Evolutionary conservation across 2,329 filamentous ascomycete genomes (phyloP).

Genomic region (Xylaria sp.): DNA sequence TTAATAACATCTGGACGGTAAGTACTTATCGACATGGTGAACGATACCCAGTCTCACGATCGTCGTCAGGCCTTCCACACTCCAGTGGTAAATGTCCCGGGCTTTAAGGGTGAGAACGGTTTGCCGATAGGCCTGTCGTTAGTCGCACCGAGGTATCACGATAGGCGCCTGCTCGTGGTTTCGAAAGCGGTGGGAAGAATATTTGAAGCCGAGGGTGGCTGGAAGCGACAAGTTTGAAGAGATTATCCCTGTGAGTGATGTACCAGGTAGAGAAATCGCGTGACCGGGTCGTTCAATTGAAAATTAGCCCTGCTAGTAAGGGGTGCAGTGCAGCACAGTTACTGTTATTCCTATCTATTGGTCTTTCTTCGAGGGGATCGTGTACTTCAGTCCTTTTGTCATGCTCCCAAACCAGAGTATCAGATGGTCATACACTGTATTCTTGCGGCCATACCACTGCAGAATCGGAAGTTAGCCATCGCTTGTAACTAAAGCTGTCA

Average conservation of each 20-base stretch:
- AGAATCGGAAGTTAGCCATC: background rate
- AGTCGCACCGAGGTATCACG: conserved; percentile 49
- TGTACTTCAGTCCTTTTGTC: conserved; percentile 28
- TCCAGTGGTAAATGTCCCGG: conserved; percentile 66
- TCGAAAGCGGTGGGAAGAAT: conserved; percentile 43
- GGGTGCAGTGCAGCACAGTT: background rate
- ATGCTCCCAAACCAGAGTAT: conserved; percentile 31
- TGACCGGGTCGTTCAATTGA: background rate
- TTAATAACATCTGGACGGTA: conserved; percentile 57
- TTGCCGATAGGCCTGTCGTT: conserved; percentile 64
- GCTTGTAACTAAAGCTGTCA: background rate
- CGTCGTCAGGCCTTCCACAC: conserved; percentile 52
- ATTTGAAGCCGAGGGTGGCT: conserved; percentile 44
- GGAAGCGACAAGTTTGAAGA: conserved; percentile 18
- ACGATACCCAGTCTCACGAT: background rate
- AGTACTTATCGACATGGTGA: conserved; percentile 23
- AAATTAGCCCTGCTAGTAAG: background rate
- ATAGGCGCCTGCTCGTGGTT: conserved; percentile 45
- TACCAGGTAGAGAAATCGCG: background rate
- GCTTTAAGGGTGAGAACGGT: conserved; percentile 58
- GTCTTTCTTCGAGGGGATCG: conserved; percentile 22
- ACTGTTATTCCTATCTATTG: conserved; percentile 2
- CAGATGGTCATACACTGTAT: conserved; percentile 23
- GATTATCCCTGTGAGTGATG: background rate
- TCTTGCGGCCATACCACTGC: conserved; percentile 30